Percentiles rank a stretch among this genome's conserved stretches.
Evolutionary conservation across 148 eudicot genomes (phyloP).

Genomic region (Talinum fruticosum): DNA sequence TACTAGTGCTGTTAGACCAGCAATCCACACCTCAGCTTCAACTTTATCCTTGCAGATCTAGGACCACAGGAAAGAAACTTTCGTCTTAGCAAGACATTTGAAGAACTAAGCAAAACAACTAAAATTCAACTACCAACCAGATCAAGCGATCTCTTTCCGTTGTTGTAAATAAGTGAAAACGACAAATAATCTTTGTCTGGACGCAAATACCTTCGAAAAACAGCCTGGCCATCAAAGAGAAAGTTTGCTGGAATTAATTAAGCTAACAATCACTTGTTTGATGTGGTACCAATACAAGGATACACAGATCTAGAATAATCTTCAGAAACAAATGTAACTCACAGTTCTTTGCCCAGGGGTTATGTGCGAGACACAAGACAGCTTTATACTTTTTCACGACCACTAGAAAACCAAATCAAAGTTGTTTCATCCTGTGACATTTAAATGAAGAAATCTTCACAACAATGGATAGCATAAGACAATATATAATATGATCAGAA

Average conservation of each 20-base stretch:
- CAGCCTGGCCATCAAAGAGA: slow-evolving; percentile 47
- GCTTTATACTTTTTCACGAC: slow-evolving; percentile 69
- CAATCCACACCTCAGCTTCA: slow-evolving; percentile 94
- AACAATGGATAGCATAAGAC: neutral
- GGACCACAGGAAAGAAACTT: slow-evolving; percentile 4
- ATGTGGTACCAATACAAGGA: neutral
- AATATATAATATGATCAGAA: neutral
- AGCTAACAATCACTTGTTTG: neutral
- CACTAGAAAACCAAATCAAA: slow-evolving; percentile 82
- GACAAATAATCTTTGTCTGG: slow-evolving; percentile 90
- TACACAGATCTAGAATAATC: neutral
- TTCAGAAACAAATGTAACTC: slow-evolving; percentile 28
- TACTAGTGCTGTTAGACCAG: slow-evolving; percentile 75
- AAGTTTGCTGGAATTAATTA: neutral
- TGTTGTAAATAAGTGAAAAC: slow-evolving; percentile 74
- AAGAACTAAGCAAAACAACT: slow-evolving; percentile 5
- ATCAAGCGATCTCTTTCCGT: slow-evolving; percentile 86
- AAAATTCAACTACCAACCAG: slow-evolving; percentile 52
- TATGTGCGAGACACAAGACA: slow-evolving; percentile 73
- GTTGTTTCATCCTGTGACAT: slow-evolving; percentile 69
- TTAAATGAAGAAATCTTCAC: neutral
- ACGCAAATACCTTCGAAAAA: slow-evolving; percentile 72
- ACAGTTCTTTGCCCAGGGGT: slow-evolving; percentile 97
- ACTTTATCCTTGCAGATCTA: slow-evolving; percentile 97
- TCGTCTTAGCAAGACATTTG: neutral